Percentiles rank a stretch among this genome's conserved stretches.
These are phyloP conservation scores for Acanthamoeba royreba DNA, from an alignment of 208 protist species.

Conservation along the genomic window DNA sequence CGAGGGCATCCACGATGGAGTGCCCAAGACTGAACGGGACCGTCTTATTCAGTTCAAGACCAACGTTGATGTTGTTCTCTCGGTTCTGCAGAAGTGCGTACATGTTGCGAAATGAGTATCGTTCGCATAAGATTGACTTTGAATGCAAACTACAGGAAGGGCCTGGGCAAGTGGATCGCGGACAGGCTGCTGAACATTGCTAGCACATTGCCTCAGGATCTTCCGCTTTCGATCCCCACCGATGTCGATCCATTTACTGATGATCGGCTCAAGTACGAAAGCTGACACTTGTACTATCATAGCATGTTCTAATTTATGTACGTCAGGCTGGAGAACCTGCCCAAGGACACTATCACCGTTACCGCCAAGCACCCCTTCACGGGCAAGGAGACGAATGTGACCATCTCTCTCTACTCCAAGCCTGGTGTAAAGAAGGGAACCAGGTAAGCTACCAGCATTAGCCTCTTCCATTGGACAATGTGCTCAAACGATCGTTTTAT, in stretches of 20 bases:
- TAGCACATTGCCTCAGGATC: background rate
- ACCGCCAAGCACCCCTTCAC: constrained; percentile 28
- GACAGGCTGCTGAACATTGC: constrained; percentile 36
- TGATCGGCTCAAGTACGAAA: background rate
- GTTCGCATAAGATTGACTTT: background rate
- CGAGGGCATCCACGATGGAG: background rate
- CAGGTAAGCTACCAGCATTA: background rate
- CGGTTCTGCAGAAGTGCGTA: background rate
- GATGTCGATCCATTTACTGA: background rate
- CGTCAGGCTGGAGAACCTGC: constrained; percentile 16
- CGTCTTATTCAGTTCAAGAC: constrained; percentile 49
- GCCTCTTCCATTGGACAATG: background rate
- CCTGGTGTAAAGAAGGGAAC: constrained; percentile 45
- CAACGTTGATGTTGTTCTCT: constrained; percentile 34
- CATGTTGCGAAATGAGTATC: too few relatives aligned
- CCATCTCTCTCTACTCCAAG: background rate
- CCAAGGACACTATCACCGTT: background rate
- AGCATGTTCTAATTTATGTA: background rate
- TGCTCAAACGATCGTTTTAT: background rate
- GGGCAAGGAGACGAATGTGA: background rate
- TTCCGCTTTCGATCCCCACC: background rate
- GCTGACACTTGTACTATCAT: background rate
- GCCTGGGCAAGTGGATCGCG: constrained; percentile 47
- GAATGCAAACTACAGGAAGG: background rate
- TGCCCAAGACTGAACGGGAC: constrained; percentile 24